Evolutionary conservation across 495 filamentous ascomycete genomes (phyloP), one percentile per base, ranked within the genome.

Genomic region (Neurospora sp.): DNA sequence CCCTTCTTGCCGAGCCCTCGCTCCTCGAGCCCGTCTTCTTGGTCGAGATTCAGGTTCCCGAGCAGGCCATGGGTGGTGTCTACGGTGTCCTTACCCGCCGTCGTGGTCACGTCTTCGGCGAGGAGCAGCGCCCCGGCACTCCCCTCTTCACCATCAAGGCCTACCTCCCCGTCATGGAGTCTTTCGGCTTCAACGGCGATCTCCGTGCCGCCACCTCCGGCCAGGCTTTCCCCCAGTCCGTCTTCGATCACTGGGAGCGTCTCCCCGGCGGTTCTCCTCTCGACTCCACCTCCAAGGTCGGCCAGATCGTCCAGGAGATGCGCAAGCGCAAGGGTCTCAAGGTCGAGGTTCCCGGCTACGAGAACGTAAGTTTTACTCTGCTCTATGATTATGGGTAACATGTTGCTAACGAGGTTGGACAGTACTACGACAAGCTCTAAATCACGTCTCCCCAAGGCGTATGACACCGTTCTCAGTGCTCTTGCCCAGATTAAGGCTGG

Each of bases 361-460:
- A 92, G 77, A 96, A 97, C 88, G 94, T 97, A 91, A 94, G 93
- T 92, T 73, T 72, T 40, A 5, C 9, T 4, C 31, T 16, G 7
- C 66, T 14, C 73, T 31, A 20, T 59, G 8, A 23, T 38, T 12
- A 42, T n/a, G 71, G n/a, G 12, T 48, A 27, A 71, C 38, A 70
- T 48, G 71, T 59, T 82, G 75, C 90, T 94, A 88, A 94, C 83
- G 70, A 42, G 59, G 20, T 75, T 39, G 5, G 78, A 74, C 77
- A 98, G 94, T 98, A 97, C 92, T 98, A 98, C 86, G 94, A 98
- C 91, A 97, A 97, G 92, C 91, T 98, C 87, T 98, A 97, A 86
- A 83, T 77, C 75, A 72, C 72, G 77, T 79, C 75, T 77, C 74
- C 76, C 77, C 73, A 75, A 78, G 73, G 78, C 77, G 78, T 83